Base-by-base conservation (phyloP, 75 land plant species). In the Selaginella moellendorffii region DNA sequence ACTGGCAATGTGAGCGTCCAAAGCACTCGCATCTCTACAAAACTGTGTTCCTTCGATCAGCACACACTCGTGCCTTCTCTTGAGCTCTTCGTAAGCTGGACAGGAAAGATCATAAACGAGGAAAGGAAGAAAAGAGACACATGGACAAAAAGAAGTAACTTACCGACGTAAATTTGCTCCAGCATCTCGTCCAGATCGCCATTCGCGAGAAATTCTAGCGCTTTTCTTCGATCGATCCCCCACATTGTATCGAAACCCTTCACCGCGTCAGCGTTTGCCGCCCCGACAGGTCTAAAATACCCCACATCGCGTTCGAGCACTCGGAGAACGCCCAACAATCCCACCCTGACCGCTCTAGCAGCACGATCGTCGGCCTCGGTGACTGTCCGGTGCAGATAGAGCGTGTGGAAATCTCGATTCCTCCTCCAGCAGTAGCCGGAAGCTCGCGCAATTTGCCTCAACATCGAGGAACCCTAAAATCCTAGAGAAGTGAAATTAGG, bases 61-160 rank as follows among this genome's bases (percentile, higher is more conserved):
- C 56, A 75, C 59, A 61, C 69, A 70, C 42, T 75, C 77, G 56
- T 75, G 73, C 9, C 64, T 59, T 28, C 62, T 42, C 26, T 56
- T 75, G 68, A 23, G 65, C 2, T 64, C 52, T 60, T 75, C 77
- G 52, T 70, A 75, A 9, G 77, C 77, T 75, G 69, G 28, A 36
- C 1, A 29, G 22, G 24, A 29, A 24, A 67, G 5, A 36, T 36
- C 46, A 5, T 36, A 36, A 36, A n/a, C n/a, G n/a, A n/a, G n/a
- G n/a, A 5, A 36, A 5, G 10, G 5, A 5, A 36, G 5, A 36
- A 36, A 5, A 36, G 10, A 36, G 46, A 36, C 5, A 36, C 46
- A 14, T 14, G 14, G 10, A 36, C 46, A 36, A 14, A 5, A 36
- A 5, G 14, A 5, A 36, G 46, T 36, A 36, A 36, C 65, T 61